Conservation (phyloP, 768 basidiomycete genomes). For the Tubosaeta brunneosetosa region DNA sequence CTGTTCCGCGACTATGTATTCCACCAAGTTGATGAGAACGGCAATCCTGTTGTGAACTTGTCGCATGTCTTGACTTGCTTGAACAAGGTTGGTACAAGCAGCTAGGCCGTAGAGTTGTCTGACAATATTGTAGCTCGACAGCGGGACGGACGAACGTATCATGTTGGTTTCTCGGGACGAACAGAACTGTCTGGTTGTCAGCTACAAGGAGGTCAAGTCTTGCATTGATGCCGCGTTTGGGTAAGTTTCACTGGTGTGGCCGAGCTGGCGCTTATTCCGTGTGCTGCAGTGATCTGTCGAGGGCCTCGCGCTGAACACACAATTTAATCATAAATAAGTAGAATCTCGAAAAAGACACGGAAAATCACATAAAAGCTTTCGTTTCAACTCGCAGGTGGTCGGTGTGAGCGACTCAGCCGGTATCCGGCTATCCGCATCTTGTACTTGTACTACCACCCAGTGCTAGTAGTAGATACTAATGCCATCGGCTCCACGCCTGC, state of each 20-base stretch:
- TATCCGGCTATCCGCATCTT: neutral
- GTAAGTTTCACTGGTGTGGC: conserved; percentile 39
- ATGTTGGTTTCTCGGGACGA: conserved; percentile 96
- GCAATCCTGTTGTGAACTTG: conserved; percentile 85
- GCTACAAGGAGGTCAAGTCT: conserved; percentile 84
- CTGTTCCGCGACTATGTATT: conserved; percentile 98
- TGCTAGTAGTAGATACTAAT: conserved; percentile 9
- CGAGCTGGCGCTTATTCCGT: neutral
- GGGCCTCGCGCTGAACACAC: conserved; percentile 19
- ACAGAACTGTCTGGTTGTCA: conserved; percentile 91
- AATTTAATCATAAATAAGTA: conserved; percentile 46
- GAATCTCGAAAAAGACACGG: conserved; percentile 63
- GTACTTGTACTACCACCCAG: conserved; percentile 1
- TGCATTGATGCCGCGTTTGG: conserved; percentile 81
- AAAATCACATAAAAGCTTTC: conserved; percentile 39
- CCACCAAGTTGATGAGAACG: conserved; percentile 91
- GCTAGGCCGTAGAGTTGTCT: neutral
- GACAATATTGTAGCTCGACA: conserved; percentile 62
- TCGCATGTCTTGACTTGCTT: conserved; percentile 87
- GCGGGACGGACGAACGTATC: conserved; percentile 87
- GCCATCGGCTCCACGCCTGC: conserved; percentile 42
- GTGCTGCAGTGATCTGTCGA: conserved; percentile 43
- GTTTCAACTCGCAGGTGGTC: neutral
- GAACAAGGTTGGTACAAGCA: conserved; percentile 67
- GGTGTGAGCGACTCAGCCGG: neutral